These are phyloP conservation scores for Cladosporium sp. DNA, from an alignment of 2,329 filamentous ascomycete species.

Conservation along the genomic window DNA sequence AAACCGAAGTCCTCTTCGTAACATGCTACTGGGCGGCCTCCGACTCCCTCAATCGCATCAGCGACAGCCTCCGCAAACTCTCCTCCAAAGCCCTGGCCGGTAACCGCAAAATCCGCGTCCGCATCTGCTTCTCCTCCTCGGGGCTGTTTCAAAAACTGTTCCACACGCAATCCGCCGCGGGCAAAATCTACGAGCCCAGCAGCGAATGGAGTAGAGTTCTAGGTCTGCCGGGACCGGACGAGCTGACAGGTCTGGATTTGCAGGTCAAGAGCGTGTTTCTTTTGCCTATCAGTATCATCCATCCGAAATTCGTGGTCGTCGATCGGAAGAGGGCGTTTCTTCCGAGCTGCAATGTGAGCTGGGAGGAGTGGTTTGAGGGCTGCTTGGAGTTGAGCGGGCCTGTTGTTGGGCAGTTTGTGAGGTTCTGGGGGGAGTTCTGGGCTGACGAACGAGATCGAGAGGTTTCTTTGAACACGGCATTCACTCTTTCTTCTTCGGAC, in stretches of 20 bases:
- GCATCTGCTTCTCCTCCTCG: conserved; percentile 74
- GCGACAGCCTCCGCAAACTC: conserved; percentile 60
- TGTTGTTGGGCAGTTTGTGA: conserved; percentile 62
- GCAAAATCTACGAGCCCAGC: conserved; percentile 61
- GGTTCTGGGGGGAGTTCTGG: conserved; percentile 74
- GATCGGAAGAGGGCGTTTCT: conserved; percentile 68
- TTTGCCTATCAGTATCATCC: conserved; percentile 80
- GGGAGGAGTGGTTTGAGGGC: conserved; percentile 85
- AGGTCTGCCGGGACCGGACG: conserved; percentile 61
- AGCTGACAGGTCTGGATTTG: conserved; percentile 65
- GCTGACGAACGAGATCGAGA: conserved; percentile 37
- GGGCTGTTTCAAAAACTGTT: conserved; percentile 74
- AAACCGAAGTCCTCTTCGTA: conserved; percentile 70
- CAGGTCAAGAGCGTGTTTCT: conserved; percentile 78
- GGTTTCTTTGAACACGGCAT: neutral
- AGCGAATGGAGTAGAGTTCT: conserved; percentile 62
- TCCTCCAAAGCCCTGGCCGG: conserved; percentile 50
- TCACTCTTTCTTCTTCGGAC: neutral
- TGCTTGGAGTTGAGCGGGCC: conserved; percentile 67
- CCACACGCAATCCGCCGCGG: conserved; percentile 65
- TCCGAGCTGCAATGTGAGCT: conserved; percentile 82
- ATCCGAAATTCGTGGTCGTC: conserved; percentile 78
- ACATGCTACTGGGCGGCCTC: conserved; percentile 83
- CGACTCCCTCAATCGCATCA: conserved; percentile 59
- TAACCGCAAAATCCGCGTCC: conserved; percentile 56